Conservation (phyloP, 116 monocot genomes). For the Dioscorea cayenensis region DNA sequence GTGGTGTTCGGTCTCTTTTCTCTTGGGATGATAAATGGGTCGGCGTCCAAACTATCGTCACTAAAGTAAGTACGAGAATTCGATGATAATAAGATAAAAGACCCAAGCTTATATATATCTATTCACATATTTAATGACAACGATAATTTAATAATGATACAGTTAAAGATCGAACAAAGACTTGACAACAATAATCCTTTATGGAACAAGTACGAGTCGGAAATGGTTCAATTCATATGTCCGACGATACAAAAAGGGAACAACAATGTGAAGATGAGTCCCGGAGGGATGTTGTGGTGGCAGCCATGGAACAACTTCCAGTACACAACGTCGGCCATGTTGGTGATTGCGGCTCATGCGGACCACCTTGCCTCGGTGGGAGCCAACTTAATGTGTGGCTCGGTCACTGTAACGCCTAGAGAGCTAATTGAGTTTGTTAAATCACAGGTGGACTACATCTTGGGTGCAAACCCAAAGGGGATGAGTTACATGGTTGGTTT, state of each 20-base stretch:
- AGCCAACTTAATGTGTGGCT: conserved; percentile 18
- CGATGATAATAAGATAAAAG: no score
- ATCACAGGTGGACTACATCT: conserved; percentile 48
- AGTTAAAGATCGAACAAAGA: conserved; percentile 47
- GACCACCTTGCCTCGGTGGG: conserved; percentile 30
- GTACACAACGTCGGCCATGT: conserved; percentile 52
- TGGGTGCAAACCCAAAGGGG: conserved; percentile 47
- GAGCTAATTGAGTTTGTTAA: conserved; percentile 30
- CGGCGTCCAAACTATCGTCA: conserved; percentile 45
- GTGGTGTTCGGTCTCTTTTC: conserved; percentile 41
- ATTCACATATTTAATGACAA: no score
- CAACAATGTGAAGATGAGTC: conserved; percentile 39
- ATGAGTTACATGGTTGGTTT: conserved; percentile 81
- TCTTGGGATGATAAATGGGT: conserved; percentile 67
- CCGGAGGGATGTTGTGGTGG: conserved; percentile 55
- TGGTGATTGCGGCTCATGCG: conserved; percentile 44
- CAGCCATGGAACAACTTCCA: conserved; percentile 57
- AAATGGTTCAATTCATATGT: conserved; percentile 54
- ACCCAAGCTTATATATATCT: no score
- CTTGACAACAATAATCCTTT: neutral
- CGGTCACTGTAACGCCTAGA: conserved; percentile 7
- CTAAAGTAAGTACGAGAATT: conserved; percentile 17
- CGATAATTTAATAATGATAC: neutral
- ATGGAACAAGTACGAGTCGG: conserved; percentile 30
- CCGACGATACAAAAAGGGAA: conserved; percentile 44